phyloP scores from a whole-genome alignment of 805 yeast genomes.

The Yueomyces sp. region DNA sequence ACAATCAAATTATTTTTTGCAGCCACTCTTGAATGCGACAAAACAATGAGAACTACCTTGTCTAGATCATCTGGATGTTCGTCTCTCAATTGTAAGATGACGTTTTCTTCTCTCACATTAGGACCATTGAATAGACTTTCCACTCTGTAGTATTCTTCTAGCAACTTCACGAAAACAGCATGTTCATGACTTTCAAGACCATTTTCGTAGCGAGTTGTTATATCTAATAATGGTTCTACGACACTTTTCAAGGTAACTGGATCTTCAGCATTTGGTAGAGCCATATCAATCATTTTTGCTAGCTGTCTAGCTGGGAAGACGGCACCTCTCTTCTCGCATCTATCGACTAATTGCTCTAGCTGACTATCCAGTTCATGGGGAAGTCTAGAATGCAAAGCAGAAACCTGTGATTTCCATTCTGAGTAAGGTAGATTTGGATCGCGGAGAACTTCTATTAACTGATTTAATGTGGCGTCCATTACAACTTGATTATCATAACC shows the following conservation, averaged over 20 bases:
- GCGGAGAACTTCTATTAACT: slow-evolving; percentile 57
- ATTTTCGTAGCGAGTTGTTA: slow-evolving; percentile 54
- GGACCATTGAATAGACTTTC: slow-evolving; percentile 71
- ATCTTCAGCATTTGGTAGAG: slow-evolving; percentile 33
- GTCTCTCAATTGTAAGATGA: slow-evolving; percentile 75
- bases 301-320: slow-evolving; percentile 92
- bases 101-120: slow-evolving; percentile 75
- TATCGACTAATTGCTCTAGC: slow-evolving; percentile 51
- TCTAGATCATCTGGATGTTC: slow-evolving; percentile 65
- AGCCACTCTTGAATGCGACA: slow-evolving; percentile 87
- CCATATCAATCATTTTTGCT: slow-evolving; percentile 54
- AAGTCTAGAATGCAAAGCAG: slow-evolving; percentile 86
- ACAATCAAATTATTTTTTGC: slow-evolving; percentile 83
- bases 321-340: slow-evolving; percentile 49
- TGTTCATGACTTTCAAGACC: slow-evolving; percentile 83
- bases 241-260: slow-evolving; percentile 43
- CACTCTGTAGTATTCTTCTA: slow-evolving; percentile 60
- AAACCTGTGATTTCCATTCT: slow-evolving; percentile 75
- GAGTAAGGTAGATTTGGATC: slow-evolving; percentile 80
- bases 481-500: slow-evolving; percentile 96
- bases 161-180: slow-evolving; percentile 51
- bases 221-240: slow-evolving; percentile 58
- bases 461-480: slow-evolving; percentile 70
- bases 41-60: slow-evolving; percentile 56
- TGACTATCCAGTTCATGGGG: slow-evolving; percentile 64